Evolutionary conservation across 495 filamentous ascomycete species (phyloP).

Genomic region (Aspergillus haitiensis): DNA sequence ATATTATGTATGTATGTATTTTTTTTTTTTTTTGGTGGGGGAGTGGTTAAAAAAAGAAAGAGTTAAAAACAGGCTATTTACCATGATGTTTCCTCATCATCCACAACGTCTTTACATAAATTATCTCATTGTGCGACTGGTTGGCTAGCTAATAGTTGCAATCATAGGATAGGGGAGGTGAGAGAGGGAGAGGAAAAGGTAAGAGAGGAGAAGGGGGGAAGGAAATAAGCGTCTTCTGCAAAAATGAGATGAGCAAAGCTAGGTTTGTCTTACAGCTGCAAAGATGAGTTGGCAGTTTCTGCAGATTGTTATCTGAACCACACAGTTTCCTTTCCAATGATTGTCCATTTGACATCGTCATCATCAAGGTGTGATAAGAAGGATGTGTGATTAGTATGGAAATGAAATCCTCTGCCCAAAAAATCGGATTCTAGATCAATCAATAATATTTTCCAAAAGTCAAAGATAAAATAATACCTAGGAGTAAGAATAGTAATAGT

Average conservation of each 20-base stretch:
- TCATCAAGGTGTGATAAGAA: not conserved
- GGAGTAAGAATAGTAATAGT: not conserved
- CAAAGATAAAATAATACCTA: no score
- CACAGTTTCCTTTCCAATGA: not conserved
- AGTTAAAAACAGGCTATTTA: no score
- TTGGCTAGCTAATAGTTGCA: not conserved
- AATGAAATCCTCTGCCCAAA: not conserved
- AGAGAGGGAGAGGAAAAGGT: not conserved
- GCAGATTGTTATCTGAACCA: slow-evolving; percentile 27
- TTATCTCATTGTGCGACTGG: no score
- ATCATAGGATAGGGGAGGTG: slow-evolving; percentile 2
- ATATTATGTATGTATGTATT: no score
- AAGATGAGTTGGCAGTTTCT: slow-evolving; percentile 26
- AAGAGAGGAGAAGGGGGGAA: not conserved
- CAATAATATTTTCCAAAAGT: not conserved
- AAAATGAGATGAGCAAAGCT: not conserved
- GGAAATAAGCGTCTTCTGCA: slow-evolving; percentile 5
- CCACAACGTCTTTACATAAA: no score
- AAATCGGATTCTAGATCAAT: not conserved
- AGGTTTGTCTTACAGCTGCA: slow-evolving; percentile 20
- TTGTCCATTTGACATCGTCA: not conserved
- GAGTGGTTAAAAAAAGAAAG: no score
- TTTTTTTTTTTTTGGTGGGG: no score
- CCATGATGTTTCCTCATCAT: no score
- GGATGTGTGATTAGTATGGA: not conserved